Evolutionary conservation across 768 basidiomycete species (phyloP), one percentile per base, ranked within the genome.

Genomic region (Leccinum rimulosum): DNA sequence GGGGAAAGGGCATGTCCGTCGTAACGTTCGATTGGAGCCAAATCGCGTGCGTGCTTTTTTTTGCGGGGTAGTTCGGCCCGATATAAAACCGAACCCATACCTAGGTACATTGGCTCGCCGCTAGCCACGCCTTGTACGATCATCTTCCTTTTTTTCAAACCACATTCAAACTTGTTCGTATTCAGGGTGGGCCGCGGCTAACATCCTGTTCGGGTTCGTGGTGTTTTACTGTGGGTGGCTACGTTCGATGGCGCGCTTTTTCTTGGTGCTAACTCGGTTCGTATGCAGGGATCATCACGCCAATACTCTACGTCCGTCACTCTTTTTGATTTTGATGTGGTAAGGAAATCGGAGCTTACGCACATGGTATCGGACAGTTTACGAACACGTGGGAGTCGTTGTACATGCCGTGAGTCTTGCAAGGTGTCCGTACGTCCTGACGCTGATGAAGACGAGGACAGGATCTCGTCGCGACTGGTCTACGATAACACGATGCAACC

Each of bases 1-100:
- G 30, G 2, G 6, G 31, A 22, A 45, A 73, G 73, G 85, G 85
- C 30, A 89, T 91, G 86, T 85, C 85, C 54, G 66, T 90, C 52
- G 67, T 91, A 60, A 89, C 89, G 47, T 90, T 93, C 68, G 91
- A 93, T 67, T 93, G 91, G 91, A 78, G 84, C 17, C 86, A 89
- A 72, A 84, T 88, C 58, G 71, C 73, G 68, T 74, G 36, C 51
- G 71, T 70, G 67, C 54, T 22, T 62, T 66, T 27, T 56, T 63
- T 66, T 19, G 53, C 11, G 22, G 9, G 27, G 10, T 22, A 1
- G 25, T 30, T 8, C 10, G 22, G 15, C 57, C 28, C 31, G 53
- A 35, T 17, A 15, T 5, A 10, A 22, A 35, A 19, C 10, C 3
- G 12, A 4, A 54, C 49, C 56, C 45, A 60, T 38, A 40, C 19